Evolutionary conservation across 1,139 yeast genomes (phyloP).

Genomic region (Hyphopichia fennica): DNA sequence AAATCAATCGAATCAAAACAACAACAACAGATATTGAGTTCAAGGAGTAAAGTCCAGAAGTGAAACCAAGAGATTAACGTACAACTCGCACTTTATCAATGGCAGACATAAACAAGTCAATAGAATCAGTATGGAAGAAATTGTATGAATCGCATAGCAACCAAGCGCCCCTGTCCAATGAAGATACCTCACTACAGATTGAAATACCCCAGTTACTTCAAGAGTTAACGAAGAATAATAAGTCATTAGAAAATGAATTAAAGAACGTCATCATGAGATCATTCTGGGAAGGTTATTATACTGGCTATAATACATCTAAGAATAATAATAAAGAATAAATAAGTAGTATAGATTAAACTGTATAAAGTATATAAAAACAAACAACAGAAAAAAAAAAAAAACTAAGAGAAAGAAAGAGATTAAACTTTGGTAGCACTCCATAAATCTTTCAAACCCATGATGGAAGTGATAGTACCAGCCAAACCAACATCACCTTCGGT

Average conservation of each 20-base stretch:
- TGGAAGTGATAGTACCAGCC: slow-evolving; percentile 81
- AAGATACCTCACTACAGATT: slow-evolving; percentile 4
- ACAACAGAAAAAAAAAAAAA: neutral
- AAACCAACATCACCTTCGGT: slow-evolving; percentile 84
- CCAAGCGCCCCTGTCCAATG: neutral
- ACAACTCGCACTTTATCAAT: neutral
- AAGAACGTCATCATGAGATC: slow-evolving; percentile 27
- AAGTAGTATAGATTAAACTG: neutral
- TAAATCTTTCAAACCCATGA: slow-evolving; percentile 73
- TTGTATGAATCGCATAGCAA: slow-evolving; percentile 8
- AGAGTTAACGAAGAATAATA: slow-evolving; percentile 12
- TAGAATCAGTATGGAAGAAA: slow-evolving; percentile 8
- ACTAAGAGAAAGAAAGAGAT: neutral
- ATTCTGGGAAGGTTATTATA: slow-evolving; percentile 37
- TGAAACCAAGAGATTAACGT: too few relatives aligned
- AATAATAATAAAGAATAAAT: neutral
- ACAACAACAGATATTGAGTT: neutral
- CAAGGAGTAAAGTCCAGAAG: too few relatives aligned
- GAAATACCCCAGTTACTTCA: slow-evolving; percentile 13
- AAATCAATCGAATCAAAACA: neutral
- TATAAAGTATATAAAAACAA: neutral
- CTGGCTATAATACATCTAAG: slow-evolving; percentile 12
- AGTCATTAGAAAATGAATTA: slow-evolving; percentile 19
- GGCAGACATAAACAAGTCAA: slow-evolving; percentile 5
- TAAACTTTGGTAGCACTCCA: slow-evolving; percentile 45